Evolutionary conservation across 2,329 filamentous ascomycete species (phyloP).

Genomic region (Diaporthe destruens): DNA sequence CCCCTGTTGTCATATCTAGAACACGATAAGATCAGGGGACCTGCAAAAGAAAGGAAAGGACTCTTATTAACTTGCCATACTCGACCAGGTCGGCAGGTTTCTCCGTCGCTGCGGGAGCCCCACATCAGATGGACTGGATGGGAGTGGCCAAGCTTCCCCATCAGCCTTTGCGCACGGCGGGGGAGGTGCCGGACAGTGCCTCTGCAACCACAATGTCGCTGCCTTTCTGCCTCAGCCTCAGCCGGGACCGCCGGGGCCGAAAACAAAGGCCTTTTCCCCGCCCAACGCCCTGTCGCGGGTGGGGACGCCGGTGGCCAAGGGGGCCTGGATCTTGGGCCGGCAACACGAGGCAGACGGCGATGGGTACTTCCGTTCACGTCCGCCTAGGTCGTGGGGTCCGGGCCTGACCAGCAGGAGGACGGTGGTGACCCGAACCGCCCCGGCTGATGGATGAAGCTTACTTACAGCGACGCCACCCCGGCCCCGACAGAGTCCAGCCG

Average conservation of each 20-base stretch:
- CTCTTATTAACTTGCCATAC: neutral
- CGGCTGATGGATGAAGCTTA: constrained; percentile 17
- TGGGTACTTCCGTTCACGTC: too few relatives aligned
- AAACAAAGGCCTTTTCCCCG: constrained; percentile 10
- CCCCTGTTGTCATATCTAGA: neutral
- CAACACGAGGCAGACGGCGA: neutral
- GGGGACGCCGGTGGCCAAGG: neutral
- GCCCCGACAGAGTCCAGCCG: constrained; percentile 16
- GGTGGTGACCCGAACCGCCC: neutral
- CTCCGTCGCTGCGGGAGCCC: neutral
- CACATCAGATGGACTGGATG: neutral
- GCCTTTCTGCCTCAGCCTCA: neutral
- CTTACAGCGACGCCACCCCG: constrained; percentile 5
- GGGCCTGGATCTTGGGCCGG: constrained; percentile 11
- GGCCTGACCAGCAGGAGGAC: neutral
- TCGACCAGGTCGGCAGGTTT: constrained; percentile 5
- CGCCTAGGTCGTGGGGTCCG: neutral
- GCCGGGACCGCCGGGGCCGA: neutral
- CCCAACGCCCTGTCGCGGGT: constrained; percentile 6
- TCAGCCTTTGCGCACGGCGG: neutral
- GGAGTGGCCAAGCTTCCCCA: neutral
- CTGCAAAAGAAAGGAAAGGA: too few relatives aligned
- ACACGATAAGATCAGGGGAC: neutral
- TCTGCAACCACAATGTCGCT: constrained; percentile 13
- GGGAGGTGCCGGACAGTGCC: constrained; percentile 18